Percentiles rank a stretch among this genome's conserved stretches.
These are phyloP conservation scores for Scenedesmus sp. DNA, from an alignment of 163 green algal species.

Conservation along the genomic window DNA sequence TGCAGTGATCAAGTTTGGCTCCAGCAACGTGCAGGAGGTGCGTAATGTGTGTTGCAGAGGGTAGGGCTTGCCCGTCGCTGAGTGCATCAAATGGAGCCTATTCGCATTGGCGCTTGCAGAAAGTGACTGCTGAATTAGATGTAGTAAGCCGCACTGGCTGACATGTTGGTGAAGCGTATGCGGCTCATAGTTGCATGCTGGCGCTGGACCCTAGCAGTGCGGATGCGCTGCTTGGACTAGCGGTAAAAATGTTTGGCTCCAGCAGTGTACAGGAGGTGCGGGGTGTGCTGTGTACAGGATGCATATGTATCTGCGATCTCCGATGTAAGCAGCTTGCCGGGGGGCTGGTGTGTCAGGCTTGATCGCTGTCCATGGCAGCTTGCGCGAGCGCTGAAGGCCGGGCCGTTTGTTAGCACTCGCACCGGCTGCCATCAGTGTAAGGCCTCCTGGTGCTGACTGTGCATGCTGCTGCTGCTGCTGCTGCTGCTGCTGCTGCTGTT, in stretches of 20 bases:
- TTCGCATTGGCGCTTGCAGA: too few relatives aligned
- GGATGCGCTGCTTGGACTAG: constrained; percentile 85
- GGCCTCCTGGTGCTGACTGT: not conserved
- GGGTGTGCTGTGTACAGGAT: not conserved
- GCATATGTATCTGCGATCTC: too few relatives aligned
- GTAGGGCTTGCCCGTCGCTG: not conserved
- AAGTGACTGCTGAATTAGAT: too few relatives aligned
- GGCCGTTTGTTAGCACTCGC: too few relatives aligned
- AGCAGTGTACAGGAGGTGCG: constrained; percentile 43
- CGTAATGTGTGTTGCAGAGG: not conserved
- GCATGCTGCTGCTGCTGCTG: not conserved
- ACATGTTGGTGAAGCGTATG: too few relatives aligned
- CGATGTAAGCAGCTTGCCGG: too few relatives aligned
- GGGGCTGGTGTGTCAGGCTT: too few relatives aligned
- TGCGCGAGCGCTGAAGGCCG: too few relatives aligned
- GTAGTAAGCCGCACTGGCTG: too few relatives aligned
- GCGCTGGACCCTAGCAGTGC: constrained; percentile 78
- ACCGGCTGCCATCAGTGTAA: too few relatives aligned
- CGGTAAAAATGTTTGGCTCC: constrained; percentile 47
- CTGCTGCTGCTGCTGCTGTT: not conserved
- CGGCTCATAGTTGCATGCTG: constrained; percentile 84
- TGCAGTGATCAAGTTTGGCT: constrained; percentile 56
- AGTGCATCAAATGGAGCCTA: too few relatives aligned
- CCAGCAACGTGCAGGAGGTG: constrained; percentile 44
- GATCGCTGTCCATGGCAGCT: too few relatives aligned